Evolutionary conservation across 1,284 basidiomycete genomes (phyloP), one percentile per base, ranked within the genome.

Genomic region (Flammula alnicola): DNA sequence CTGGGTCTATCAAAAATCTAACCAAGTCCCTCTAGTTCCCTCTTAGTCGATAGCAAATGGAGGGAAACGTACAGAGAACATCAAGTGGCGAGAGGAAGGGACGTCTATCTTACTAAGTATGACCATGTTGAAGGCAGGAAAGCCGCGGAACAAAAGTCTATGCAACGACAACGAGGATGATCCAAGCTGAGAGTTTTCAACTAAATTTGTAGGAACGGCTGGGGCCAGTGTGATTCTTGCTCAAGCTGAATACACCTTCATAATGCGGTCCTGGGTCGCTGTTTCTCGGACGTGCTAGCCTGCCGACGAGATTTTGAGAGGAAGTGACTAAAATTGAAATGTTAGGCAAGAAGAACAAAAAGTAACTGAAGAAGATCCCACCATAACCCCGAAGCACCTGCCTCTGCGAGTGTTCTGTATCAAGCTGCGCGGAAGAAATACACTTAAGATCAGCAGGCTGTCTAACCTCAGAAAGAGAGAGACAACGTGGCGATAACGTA

Each of bases 201-300:
- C 32, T 29, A 11, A 30, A 9, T 16, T 41, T 47, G 22, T 5
- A 40, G 5, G 36, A n/a, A 6, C n/a, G 32, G 25, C 10, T 45
- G 2, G 36, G 14, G 39, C 31, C 41, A 23, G 41, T 53, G 38
- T 57, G 56, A 32, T 61, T 57, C 56, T 65, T 66, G 47, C 72
- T 75, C 19, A 83, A 58, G 39, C 74, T 78, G 59, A 81, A 81
- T 20, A 73, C 67, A 1, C 72, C 77, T 56, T 81, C 80, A 72
- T 75, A 81, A 36, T 67, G 67, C 1, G 73, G 65, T 6, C 65
- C 11, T 25, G 11, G 68, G 7, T 66, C 64, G 37, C 59, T 63
- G 33, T 29, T 62, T 2, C 67, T 61, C 7, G 66, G 55, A 8
- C 65, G 63, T 49, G 70, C 70, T 62, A 77, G 69, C 58, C 77